phyloP scores from a whole-genome alignment of 148 eudicot species.

The Nepenthes gracilis region DNA sequence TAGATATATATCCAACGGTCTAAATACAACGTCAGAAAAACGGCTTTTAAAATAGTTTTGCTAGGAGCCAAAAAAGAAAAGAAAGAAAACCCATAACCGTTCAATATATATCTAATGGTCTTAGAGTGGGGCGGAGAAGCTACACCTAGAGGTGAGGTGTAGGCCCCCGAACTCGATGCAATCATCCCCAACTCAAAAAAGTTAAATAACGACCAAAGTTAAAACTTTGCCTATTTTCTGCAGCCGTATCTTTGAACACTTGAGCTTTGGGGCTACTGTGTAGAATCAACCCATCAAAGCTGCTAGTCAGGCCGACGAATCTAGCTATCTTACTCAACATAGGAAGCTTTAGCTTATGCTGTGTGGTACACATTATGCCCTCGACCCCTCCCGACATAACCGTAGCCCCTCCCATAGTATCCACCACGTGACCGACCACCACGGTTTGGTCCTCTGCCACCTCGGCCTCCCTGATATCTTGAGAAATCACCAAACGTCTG shows the following conservation, averaged over 20 bases:
- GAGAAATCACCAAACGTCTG: slow-evolving; percentile 57
- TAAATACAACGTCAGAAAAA: no score
- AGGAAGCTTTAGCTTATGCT: slow-evolving; percentile 3
- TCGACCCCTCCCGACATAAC: slow-evolving; percentile 42
- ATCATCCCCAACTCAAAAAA: no score
- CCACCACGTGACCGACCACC: slow-evolving; percentile 41
- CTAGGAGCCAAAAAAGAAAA: no score
- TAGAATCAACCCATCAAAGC: not conserved
- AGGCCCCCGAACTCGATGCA: no score
- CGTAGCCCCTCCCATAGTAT: slow-evolving; percentile 38
- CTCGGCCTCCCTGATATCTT: slow-evolving; percentile 29
- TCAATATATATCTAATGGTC: no score
- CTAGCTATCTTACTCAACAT: not conserved
- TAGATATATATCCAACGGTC: no score
- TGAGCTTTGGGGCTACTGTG: not conserved
- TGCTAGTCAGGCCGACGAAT: not conserved
- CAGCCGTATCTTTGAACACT: not conserved
- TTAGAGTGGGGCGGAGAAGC: no score
- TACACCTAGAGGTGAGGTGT: no score
- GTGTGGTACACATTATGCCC: slow-evolving; percentile 29
- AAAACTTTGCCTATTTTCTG: no score
- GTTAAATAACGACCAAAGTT: no score
- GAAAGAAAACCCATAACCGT: no score
- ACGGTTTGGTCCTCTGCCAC: slow-evolving; percentile 32
- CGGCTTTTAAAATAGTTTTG: no score